These are phyloP conservation scores for Aspergillus chevalieri DNA, from an alignment of 2,329 filamentous ascomycete genomes.

Conservation along the genomic window DNA sequence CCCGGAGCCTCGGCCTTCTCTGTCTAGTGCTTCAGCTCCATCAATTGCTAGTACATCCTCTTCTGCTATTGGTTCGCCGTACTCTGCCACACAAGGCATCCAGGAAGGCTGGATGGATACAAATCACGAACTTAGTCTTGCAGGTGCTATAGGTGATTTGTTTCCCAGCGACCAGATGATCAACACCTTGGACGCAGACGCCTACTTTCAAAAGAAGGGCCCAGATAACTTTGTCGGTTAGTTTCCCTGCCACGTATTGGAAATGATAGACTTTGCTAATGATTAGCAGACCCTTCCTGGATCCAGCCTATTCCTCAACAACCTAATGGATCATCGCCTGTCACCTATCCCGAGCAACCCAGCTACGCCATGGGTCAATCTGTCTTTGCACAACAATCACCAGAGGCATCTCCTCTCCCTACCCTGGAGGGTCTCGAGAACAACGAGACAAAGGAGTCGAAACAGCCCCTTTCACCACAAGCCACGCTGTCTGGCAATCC, in stretches of 20 bases:
- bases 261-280: neutral
- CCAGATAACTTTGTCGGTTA: slow-evolving; percentile 30
- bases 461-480: slow-evolving; percentile 49
- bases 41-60: slow-evolving; percentile 55
- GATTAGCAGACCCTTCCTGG: slow-evolving; percentile 49
- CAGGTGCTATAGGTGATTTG: slow-evolving; percentile 58
- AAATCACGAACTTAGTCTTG: slow-evolving; percentile 52
- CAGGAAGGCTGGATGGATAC: slow-evolving; percentile 55
- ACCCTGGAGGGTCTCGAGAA: slow-evolving; percentile 13
- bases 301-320: slow-evolving; percentile 46
- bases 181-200: slow-evolving; percentile 38
- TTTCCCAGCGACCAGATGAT: slow-evolving; percentile 50
- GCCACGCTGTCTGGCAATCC: slow-evolving; percentile 56
- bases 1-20: slow-evolving; percentile 46
- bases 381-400: slow-evolving; percentile 19
- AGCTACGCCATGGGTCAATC: slow-evolving; percentile 19
- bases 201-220: slow-evolving; percentile 40
- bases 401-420: slow-evolving; percentile 30
- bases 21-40: slow-evolving; percentile 56
- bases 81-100: slow-evolving; percentile 55
- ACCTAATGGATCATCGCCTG: slow-evolving; percentile 22
- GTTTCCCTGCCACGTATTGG: slow-evolving; percentile 9
- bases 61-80: slow-evolving; percentile 62
- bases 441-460: neutral
- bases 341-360: slow-evolving; percentile 30